Percentiles rank a stretch among this genome's conserved stretches.
Evolutionary conservation across 2,329 filamentous ascomycete species (phyloP).

Genomic region (Aureobasidium zeae): DNA sequence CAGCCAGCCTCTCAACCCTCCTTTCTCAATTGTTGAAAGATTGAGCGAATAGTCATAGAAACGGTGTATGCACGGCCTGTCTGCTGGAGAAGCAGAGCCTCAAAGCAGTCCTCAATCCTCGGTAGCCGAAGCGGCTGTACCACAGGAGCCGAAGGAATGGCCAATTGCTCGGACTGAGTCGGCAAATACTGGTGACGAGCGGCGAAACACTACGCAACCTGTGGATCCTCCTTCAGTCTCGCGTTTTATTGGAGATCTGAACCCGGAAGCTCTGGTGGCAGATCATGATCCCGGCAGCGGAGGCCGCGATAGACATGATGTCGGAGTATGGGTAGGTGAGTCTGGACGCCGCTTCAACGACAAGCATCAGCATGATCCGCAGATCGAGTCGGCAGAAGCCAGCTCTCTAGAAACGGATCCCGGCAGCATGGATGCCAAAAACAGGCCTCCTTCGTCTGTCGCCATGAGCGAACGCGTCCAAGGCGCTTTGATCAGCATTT

Average conservation of each 20-base stretch:
- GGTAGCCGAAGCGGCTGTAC: too few species aligned
- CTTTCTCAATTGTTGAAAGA: slow-evolving; percentile 19
- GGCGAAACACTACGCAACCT: background rate
- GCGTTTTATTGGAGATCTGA: slow-evolving; percentile 39
- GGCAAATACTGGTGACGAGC: background rate
- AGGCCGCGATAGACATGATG: slow-evolving; percentile 23
- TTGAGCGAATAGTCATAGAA: slow-evolving; percentile 27
- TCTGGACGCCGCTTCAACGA: slow-evolving; percentile 9
- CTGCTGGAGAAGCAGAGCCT: slow-evolving; percentile 18
- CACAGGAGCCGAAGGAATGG: too few species aligned
- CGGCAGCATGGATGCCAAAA: slow-evolving; percentile 21
- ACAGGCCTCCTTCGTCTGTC: slow-evolving; percentile 21
- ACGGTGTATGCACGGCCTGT: slow-evolving; percentile 35
- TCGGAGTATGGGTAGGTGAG: slow-evolving; percentile 28
- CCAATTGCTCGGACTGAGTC: too few species aligned
- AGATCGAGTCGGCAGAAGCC: slow-evolving; percentile 1
- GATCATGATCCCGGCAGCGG: slow-evolving; percentile 18
- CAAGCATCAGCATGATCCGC: slow-evolving; percentile 24
- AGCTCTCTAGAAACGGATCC: slow-evolving; percentile 22
- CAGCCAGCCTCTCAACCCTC: background rate
- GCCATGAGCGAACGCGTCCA: slow-evolving; percentile 29
- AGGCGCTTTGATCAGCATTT: slow-evolving; percentile 35
- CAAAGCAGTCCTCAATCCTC: background rate
- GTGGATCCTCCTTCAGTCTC: background rate
- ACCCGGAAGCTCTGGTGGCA: slow-evolving; percentile 39